Evolutionary conservation across 2,329 filamentous ascomycete genomes (phyloP), one percentile per base, ranked within the genome.

Genomic region (Volutella citrinella): DNA sequence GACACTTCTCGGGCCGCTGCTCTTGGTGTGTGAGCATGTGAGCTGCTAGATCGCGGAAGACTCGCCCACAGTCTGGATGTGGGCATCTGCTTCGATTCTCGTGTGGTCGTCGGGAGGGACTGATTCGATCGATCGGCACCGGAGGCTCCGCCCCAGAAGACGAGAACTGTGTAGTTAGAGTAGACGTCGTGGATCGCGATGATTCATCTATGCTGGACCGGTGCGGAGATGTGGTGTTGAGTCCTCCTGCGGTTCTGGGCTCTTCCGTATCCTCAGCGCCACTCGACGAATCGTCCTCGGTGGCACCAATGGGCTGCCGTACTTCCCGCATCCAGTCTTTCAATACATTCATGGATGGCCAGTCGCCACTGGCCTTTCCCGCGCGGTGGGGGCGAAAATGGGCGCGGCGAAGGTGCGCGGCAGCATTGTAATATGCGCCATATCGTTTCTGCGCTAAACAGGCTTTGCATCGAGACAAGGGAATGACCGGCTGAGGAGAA

Each of bases 21-120:
- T 84, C 84, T 65, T 94, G 87, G 60, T 98, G 93, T 1, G 93
- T 98, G 48, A 97, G 78, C 86, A 95, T 94, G 60, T 98, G 93
- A 6, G 93, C 89, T 51, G 93, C 72, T 11, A 83, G 62, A 43
- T 82, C 78, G 48, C 82, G 78, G 59, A 79, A 78, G 6, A 76
- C 66, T 22, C 74, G 71, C 10, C 74, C 76, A 41, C 76, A 80
- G 27, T 78, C 74, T 3, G 75, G 71, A 38, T 76, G 70, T 15
- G 74, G 73, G 45, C 76, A 79, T 25, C 69, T 65, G 32, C 65
- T 70, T 22, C 68, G 64, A 37, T 69, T 68, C 19, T 66, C 63
- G 5, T 57, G 48, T 7, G 56, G 52, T 13, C 57, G 52, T 21
- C 55, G 53, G 7, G 55, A 47, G 16, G 59, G 55, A 31, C 46